These are phyloP conservation scores for Immersiella caudata DNA, from an alignment of 495 filamentous ascomycete genomes.

Conservation along the genomic window DNA sequence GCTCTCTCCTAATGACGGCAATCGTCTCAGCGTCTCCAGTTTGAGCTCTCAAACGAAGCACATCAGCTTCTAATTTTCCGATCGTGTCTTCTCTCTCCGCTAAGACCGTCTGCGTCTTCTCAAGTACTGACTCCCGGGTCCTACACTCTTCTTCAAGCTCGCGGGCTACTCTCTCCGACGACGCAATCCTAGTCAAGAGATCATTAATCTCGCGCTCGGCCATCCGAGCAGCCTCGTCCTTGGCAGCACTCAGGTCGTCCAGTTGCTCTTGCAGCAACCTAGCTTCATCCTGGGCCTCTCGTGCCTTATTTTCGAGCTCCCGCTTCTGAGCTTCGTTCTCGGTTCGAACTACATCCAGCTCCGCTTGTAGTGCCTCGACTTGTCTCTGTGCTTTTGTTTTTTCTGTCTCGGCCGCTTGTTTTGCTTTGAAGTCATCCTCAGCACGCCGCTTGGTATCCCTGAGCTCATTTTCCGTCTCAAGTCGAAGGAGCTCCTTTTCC, in stretches of 20 bases:
- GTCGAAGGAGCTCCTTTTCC: constrained; percentile 74
- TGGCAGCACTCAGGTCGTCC: constrained; percentile 71
- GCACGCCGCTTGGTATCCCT: constrained; percentile 72
- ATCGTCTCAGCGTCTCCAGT: constrained; percentile 84
- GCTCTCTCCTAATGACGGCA: constrained; percentile 77
- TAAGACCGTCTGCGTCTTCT: constrained; percentile 67
- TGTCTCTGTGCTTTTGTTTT: constrained; percentile 68
- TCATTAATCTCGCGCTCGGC: constrained; percentile 70
- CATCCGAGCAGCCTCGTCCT: constrained; percentile 70
- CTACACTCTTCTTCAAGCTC: constrained; percentile 73
- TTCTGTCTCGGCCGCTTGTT: constrained; percentile 74
- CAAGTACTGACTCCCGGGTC: constrained; percentile 61
- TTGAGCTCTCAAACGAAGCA: constrained; percentile 78
- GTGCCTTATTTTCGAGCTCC: constrained; percentile 69
- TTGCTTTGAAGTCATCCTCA: constrained; percentile 81
- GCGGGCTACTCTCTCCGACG: constrained; percentile 67
- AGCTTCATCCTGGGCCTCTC: constrained; percentile 72
- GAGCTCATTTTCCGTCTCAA: constrained; percentile 82
- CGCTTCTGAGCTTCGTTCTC: constrained; percentile 61
- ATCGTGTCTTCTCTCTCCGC: constrained; percentile 68
- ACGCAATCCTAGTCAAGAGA: constrained; percentile 67
- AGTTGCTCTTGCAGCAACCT: constrained; percentile 73
- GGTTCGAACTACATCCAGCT: constrained; percentile 62
- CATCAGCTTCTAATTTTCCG: constrained; percentile 76
- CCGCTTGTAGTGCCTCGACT: constrained; percentile 68